Base-by-base conservation (phyloP, 1,284 basidiomycete genomes). In the Cryptococcus jaspeensis region DNA sequence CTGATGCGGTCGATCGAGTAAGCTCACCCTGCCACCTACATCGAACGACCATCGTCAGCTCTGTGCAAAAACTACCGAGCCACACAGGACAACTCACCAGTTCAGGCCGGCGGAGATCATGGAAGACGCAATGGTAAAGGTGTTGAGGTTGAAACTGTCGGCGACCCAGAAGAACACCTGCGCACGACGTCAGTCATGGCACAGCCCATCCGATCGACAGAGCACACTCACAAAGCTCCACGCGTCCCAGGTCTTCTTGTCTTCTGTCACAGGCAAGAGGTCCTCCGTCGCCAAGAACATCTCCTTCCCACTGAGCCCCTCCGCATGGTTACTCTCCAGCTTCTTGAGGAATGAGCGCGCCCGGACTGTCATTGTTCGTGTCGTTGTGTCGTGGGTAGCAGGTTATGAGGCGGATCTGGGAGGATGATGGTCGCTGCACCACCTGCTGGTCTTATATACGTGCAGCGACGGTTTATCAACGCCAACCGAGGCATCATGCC, bases 61-160 rank as follows among this genome's bases (percentile, higher is more conserved):
- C 28, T 32, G 4, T 9, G 28, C 28, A 4, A 32, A 32, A 4
- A 32, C 28, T 32, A 32, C 28, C n/a, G 22, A 32, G 28, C 28
- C 28, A 32, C 28, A 32, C 28, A 4, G 28, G 9, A 20, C 6
- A 5, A 52, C 57, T 52, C 18, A 58, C 88, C 88, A 90, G 0
- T 84, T 86, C 23, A 91, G 80, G 3, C 87, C 87, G 11, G 85
- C 78, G 55, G 85, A 83, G 43, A 87, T 84, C 87, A 90, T 88
- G 6, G 86, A 86, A 0, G 62, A 65, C 2, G 68, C 64, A 41
- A 82, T 87, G 65, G 78, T 68, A 59, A 78, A 89, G 80, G 85
- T 87, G 76, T 87, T 88, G 68, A 90, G 81, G 71, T 90, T 90
- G 80, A 90, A 89, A 63, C 83, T 84, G 75, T 89, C 88, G 44